A percentile compares a stretch with the other conserved stretches of the same genome.
These are phyloP conservation scores for Blepharisma stoltei DNA, from an alignment of 73 alveolate species.

Conservation along the genomic window DNA sequence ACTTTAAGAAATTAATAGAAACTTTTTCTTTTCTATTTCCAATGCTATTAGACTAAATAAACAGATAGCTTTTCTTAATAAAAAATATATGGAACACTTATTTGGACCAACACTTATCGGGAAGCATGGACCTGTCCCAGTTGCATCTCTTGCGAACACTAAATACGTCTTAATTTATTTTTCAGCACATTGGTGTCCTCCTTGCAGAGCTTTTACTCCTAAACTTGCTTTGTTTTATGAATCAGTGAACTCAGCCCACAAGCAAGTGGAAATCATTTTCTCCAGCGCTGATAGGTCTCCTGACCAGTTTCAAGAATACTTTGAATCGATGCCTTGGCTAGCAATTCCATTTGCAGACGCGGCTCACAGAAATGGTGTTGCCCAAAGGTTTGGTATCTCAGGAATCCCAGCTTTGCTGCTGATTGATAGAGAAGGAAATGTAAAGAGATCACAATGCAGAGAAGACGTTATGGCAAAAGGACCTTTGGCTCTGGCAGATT, in stretches of 20 bases:
- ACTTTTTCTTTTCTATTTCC: too few relatives aligned
- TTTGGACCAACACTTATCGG: not conserved
- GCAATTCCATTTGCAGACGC: slow-evolving; percentile 48
- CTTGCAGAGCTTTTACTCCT: slow-evolving; percentile 86
- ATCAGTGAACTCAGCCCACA: slow-evolving; percentile 48
- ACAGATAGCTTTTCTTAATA: too few relatives aligned
- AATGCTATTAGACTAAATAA: too few relatives aligned
- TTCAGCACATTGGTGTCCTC: slow-evolving; percentile 94
- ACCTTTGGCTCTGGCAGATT: slow-evolving; percentile 10
- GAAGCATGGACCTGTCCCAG: not conserved
- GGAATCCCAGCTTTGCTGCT: slow-evolving; percentile 11
- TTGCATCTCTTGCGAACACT: not conserved
- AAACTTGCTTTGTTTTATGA: slow-evolving; percentile 60
- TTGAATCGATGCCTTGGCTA: slow-evolving; percentile 42
- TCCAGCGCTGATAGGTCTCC: slow-evolving; percentile 40
- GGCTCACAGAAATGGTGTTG: not conserved
- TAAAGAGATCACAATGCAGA: not conserved
- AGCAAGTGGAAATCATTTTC: slow-evolving; percentile 41
- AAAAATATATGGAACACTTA: not conserved
- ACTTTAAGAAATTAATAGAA: too few relatives aligned
- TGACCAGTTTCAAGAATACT: slow-evolving; percentile 28
- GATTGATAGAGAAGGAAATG: not conserved
- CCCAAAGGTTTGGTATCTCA: not conserved
- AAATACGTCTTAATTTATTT: slow-evolving; percentile 52
- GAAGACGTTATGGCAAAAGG: not conserved